Evolutionary conservation across 2,329 filamentous ascomycete species (phyloP).

Genomic region (Daldinia eschscholtzii): DNA sequence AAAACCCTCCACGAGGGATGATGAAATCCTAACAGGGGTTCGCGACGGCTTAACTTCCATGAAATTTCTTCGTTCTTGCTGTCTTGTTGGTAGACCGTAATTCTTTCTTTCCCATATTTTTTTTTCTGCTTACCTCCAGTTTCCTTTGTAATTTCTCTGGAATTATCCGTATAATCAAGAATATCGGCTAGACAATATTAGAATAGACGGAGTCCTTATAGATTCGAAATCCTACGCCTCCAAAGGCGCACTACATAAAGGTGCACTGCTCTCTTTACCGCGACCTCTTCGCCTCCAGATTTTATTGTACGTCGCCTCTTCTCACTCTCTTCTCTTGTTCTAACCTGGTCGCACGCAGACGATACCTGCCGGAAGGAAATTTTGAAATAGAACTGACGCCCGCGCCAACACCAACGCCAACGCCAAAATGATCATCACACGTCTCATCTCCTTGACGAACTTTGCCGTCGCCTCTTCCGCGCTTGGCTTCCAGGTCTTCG

Average conservation of each 20-base stretch:
- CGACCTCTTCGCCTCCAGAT: slow-evolving; percentile 33
- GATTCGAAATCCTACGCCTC: slow-evolving; percentile 30
- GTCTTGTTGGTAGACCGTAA: slow-evolving; percentile 26
- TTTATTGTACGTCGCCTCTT: slow-evolving; percentile 31
- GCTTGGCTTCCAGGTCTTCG: slow-evolving; percentile 75
- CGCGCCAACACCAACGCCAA: no score
- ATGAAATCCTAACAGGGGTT: slow-evolving; percentile 40
- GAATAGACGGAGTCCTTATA: slow-evolving; percentile 23
- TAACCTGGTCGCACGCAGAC: slow-evolving; percentile 31
- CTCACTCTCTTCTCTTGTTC: slow-evolving; percentile 17
- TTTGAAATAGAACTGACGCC: slow-evolving; percentile 13
- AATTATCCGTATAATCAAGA: slow-evolving; percentile 13
- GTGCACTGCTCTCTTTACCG: slow-evolving; percentile 31
- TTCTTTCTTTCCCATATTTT: slow-evolving; percentile 28
- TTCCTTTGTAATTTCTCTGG: slow-evolving; percentile 14
- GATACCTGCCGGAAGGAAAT: slow-evolving; percentile 28
- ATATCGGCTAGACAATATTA: slow-evolving; percentile 23
- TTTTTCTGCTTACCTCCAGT: slow-evolving; percentile 25
- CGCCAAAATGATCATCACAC: slow-evolving; percentile 55
- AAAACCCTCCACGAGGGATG: slow-evolving; percentile 43
- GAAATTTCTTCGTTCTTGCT: slow-evolving; percentile 28
- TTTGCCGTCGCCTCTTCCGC: slow-evolving; percentile 75
- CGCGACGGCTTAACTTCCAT: slow-evolving; percentile 35
- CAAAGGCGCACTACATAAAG: slow-evolving; percentile 29
- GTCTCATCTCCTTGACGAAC: slow-evolving; percentile 70